Percentiles rank a stretch among this genome's conserved stretches.
Evolutionary conservation across 331 rosid genomes (phyloP).

Genomic region (Pyracantha coccinea): DNA sequence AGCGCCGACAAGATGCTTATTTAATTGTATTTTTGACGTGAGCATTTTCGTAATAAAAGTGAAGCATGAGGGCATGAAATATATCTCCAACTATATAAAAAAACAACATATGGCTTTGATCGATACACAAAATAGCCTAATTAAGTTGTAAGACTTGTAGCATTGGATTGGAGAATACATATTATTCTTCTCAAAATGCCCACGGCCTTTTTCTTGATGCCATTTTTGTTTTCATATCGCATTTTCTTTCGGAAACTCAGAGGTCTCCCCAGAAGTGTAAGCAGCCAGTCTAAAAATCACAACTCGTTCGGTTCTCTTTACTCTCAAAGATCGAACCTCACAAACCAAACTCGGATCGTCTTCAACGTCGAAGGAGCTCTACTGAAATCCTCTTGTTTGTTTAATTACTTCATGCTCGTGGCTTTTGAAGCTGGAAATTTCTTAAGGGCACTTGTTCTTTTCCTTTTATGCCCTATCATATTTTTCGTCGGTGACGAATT

Average conservation of each 20-base stretch:
- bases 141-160: neutral
- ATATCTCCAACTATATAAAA: neutral
- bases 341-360: constrained; percentile 35
- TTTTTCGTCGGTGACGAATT: constrained; percentile 30
- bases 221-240: constrained; percentile 43
- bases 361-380: constrained; percentile 64
- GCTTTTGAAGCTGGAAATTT: constrained; percentile 77
- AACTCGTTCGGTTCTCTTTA: constrained; percentile 26
- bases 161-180: neutral
- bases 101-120: neutral
- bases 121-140: neutral
- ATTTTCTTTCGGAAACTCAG: constrained; percentile 37
- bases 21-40: neutral
- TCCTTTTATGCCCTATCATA: constrained; percentile 51
- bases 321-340: constrained; percentile 32
- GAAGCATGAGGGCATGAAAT: neutral
- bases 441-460: constrained; percentile 37
- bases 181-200: neutral
- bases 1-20: neutral
- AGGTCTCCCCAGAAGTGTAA: constrained; percentile 23
- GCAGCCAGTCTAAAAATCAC: constrained; percentile 28
- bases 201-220: constrained; percentile 30
- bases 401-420: constrained; percentile 82
- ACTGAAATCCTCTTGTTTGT: constrained; percentile 47
- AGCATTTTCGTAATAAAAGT: neutral